These are phyloP conservation scores for Leptographium lundbergii DNA, from an alignment of 2,329 filamentous ascomycete species.

Conservation along the genomic window DNA sequence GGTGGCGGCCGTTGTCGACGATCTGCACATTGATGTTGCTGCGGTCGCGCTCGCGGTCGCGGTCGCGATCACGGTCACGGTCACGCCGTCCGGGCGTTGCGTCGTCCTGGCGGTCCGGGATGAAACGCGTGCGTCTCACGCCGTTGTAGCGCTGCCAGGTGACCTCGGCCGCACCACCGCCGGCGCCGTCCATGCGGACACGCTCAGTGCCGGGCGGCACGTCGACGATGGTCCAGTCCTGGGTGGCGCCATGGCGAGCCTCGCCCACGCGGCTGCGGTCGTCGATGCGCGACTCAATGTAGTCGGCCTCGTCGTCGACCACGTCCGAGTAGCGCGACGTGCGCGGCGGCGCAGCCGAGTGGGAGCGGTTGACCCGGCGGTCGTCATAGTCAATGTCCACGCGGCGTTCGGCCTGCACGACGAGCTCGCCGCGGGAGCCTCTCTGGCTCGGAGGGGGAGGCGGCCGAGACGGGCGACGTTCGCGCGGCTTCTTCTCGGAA, in stretches of 20 bases:
- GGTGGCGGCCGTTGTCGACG: constrained; percentile 26
- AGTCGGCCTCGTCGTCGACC: constrained; percentile 55
- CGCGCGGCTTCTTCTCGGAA: constrained; percentile 26
- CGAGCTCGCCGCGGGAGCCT: constrained; percentile 39
- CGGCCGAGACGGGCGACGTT: constrained; percentile 26
- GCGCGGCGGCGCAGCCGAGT: constrained; percentile 30
- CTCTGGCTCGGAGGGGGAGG: constrained; percentile 20
- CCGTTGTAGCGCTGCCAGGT: constrained; percentile 72
- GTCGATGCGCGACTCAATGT: constrained; percentile 43
- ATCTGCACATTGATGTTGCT: constrained; percentile 31
- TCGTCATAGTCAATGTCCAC: constrained; percentile 31
- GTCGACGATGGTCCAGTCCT: constrained; percentile 71
- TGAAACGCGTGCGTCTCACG: constrained; percentile 60
- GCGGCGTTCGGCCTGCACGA: constrained; percentile 44
- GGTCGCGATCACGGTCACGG: constrained; percentile 14
- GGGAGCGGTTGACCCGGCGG: constrained; percentile 13
- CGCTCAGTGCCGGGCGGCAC: constrained; percentile 73
- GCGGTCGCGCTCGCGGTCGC: constrained; percentile 22
- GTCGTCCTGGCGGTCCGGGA: constrained; percentile 45
- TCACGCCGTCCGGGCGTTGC: constrained; percentile 16
- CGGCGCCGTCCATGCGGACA: constrained; percentile 69
- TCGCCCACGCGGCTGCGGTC: constrained; percentile 57
- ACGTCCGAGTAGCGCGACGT: constrained; percentile 22
- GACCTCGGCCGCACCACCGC: constrained; percentile 63
- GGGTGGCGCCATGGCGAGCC: constrained; percentile 60